A percentile compares a stretch with the other conserved stretches of the same genome.
Conservation (phyloP, 2,329 filamentous ascomycete species). For the Scedosporium apiospermum region DNA sequence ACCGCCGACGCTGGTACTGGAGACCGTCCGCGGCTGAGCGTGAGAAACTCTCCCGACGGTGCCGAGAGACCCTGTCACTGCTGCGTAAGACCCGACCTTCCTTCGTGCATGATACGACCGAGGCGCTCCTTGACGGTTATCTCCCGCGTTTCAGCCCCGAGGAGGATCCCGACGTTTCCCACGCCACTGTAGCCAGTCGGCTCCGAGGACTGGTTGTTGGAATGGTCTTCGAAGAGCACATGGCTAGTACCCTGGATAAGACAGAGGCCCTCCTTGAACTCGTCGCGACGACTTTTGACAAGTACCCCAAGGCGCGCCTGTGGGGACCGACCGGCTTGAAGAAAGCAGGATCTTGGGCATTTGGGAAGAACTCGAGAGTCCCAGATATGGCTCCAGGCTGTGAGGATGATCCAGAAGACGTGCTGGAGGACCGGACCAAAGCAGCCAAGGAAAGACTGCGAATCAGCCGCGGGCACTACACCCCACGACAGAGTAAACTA, state of each 20-base stretch:
- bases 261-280: conserved; percentile 26
- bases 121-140: background rate
- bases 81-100: background rate
- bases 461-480: conserved; percentile 19
- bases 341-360: conserved; percentile 28
- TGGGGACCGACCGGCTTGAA: conserved; percentile 32
- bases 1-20: background rate
- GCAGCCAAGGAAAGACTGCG: conserved; percentile 14
- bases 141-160: conserved; percentile 17
- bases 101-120: background rate
- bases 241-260: conserved; percentile 16
- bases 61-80: background rate
- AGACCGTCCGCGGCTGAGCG: background rate
- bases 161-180: conserved; percentile 25
- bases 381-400: background rate
- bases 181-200: conserved; percentile 13
- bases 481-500: conserved; percentile 4
- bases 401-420: background rate
- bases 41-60: conserved; percentile 11
- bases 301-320: conserved; percentile 23
- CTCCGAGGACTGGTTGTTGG: conserved; percentile 31
- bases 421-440: background rate
- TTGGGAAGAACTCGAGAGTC: conserved; percentile 10
- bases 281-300: conserved; percentile 24
- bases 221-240: conserved; percentile 37